Conservation (phyloP, 2,329 filamentous ascomycete species). For the Hymenoscyphus fructigenus region DNA sequence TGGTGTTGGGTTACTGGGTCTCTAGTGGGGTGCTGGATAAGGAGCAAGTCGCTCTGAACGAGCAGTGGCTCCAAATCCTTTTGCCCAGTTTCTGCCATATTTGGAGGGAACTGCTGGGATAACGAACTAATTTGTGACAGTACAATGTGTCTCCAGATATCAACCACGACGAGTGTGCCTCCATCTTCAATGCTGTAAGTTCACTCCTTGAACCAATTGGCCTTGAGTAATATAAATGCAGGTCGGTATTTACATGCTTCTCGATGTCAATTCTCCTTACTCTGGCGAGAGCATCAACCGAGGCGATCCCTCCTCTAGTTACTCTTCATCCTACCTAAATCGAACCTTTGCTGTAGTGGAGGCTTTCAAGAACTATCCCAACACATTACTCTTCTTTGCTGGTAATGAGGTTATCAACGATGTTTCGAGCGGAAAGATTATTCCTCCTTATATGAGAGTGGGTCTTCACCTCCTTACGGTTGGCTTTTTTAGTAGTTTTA, state of each 20-base stretch:
- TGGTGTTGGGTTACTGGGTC: no score
- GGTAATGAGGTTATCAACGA: constrained; percentile 78
- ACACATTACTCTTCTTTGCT: constrained; percentile 72
- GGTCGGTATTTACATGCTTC: constrained; percentile 66
- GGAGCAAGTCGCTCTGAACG: no score
- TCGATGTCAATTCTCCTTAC: constrained; percentile 67
- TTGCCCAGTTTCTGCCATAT: no score
- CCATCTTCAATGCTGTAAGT: constrained; percentile 60
- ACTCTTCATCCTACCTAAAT: constrained; percentile 61
- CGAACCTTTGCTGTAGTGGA: constrained; percentile 66
- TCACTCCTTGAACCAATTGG: constrained; percentile 29
- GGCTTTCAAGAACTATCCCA: constrained; percentile 66
- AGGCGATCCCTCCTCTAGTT: constrained; percentile 56
- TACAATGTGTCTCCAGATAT: constrained; percentile 66
- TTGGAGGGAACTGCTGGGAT: background rate
- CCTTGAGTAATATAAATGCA: constrained; percentile 16
- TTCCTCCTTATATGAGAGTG: constrained; percentile 65
- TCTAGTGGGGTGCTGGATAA: no score
- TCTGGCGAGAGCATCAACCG: constrained; percentile 57
- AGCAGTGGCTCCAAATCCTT: no score
- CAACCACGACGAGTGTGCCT: constrained; percentile 66
- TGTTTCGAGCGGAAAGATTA: constrained; percentile 55
- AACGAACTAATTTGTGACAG: background rate
- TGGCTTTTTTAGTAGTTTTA: constrained; percentile 10
- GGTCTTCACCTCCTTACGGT: constrained; percentile 7